Base-by-base conservation (phyloP, 768 basidiomycete genomes). In the Termitomyces sp. region DNA sequence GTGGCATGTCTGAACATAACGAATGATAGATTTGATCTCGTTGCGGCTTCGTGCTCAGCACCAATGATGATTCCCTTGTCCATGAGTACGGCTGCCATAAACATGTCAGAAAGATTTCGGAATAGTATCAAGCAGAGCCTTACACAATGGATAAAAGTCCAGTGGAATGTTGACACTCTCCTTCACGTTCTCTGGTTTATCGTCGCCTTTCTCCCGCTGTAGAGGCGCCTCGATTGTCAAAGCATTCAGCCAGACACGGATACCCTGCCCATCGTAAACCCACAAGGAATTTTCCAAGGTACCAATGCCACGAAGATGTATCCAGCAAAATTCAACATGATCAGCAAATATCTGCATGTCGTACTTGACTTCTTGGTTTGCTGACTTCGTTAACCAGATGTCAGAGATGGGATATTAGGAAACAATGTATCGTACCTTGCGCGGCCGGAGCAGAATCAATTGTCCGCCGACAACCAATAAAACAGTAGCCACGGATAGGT, bases 1-100 rank as follows among this genome's bases (percentile, higher is more conserved):
- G 94, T 97, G 20, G 89, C 82, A 71, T 96, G 90, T 52, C 94
- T 82, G 73, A 96, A 98, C 75, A 95, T 87, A 14, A 89, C 87
- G 68, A 97, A 97, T 2, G 94, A 84, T 9, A 98, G 74, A 57
- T 87, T 90, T 26, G 79, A 73, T 54, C 91, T 81, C 16, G 87
- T 79, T 3, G 85, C 87, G 3, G 84, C 82, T 70, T 99, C 96
- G 57, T 94, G 85, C 63, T 98, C 95, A 28, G 90, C 92, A 8
- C 96, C 96, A 63, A 98, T 94, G 62, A 99, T 94, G 63, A 99
- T 97, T 1, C 95, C 96, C 68, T 98, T 99, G 71, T 98, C 95
- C 94, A 98, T 98, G 26, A 99, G 80, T 7, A 94, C 94, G 57
- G 96, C 96, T 98, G 64, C 13, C 26, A 54, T 30, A 33, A 38